These are phyloP conservation scores for Babesia divergens DNA, from an alignment of 169 alveolate species.

Conservation along the genomic window DNA sequence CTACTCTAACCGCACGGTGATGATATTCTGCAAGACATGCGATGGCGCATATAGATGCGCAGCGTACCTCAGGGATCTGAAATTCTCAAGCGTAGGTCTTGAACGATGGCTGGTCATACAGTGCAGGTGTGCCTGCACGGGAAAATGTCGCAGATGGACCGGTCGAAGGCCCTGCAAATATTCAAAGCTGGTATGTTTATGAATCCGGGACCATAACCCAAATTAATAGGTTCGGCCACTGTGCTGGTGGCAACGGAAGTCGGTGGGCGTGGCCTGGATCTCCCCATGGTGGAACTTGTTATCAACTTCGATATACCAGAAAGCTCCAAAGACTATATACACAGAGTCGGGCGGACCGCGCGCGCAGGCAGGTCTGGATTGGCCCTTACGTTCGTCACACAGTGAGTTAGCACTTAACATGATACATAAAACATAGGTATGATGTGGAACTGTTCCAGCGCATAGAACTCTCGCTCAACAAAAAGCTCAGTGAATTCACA, in stretches of 20 bases:
- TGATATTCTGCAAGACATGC: constrained; percentile 94
- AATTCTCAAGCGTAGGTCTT: constrained; percentile 82
- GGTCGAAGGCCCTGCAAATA: constrained; percentile 90
- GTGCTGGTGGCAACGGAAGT: constrained; percentile 97
- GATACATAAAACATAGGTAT: constrained; percentile 59
- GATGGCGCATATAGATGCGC: constrained; percentile 85
- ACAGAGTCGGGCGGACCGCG: constrained; percentile 99
- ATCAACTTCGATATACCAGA: constrained; percentile 96
- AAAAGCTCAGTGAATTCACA: constrained; percentile 78
- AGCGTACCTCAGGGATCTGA: constrained; percentile 82
- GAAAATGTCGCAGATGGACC: constrained; percentile 90
- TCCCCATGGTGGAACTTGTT: constrained; percentile 95
- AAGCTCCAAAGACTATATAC: constrained; percentile 93
- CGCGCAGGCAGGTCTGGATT: constrained; percentile 97
- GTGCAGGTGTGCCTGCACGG: constrained; percentile 89
- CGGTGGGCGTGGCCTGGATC: constrained; percentile 98
- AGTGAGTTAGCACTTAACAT: constrained; percentile 51
- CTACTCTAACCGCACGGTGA: constrained; percentile 67
- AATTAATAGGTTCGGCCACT: constrained; percentile 51
- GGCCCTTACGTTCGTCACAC: constrained; percentile 94
- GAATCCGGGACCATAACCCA: too few species aligned
- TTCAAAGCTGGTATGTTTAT: constrained; percentile 84
- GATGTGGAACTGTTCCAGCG: constrained; percentile 90
- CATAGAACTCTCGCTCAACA: constrained; percentile 86
- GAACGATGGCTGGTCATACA: neutral